Base-by-base conservation (phyloP, 768 basidiomycete species). In the Lyophyllum semitale region DNA sequence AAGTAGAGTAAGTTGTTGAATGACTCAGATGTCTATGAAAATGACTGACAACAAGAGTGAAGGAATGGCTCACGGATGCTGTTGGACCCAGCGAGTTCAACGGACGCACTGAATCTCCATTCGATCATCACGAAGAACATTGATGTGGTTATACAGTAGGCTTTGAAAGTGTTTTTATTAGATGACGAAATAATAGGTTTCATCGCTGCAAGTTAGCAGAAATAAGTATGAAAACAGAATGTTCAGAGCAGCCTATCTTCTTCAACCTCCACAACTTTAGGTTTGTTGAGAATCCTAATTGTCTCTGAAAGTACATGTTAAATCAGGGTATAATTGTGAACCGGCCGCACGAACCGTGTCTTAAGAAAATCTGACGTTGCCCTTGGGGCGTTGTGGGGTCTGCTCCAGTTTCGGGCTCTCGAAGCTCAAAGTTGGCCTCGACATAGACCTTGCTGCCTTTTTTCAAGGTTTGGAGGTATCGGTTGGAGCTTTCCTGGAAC, bases 381-480 rank as follows among this genome's bases (percentile, higher is more conserved):
- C 85, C 88, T 51, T 84, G 78, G 27, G 86, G 82, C 0, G 88
- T 82, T 47, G 79, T 71, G 2, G 89, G 77, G 48, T 91, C 89
- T 12, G 89, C 83, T 35, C 73, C 77, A 6, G 78, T 69, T 37
- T 88, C 87, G 8, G 91, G 82, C 55, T 93, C 89, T 35, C 86
- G 82, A 22, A 93, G 69, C 68, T 93, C 91, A 57, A 81, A 93
- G 60, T 75, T 78, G 26, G 91, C 86, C 68, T 95, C 93, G 32
- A 91, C 91, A 57, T 85, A 93, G 17, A 95, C 92, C 54, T 76
- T 84, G 46, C 81, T 73, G 5, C 93, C 93, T 59, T 89, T 90
- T 62, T 71, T 79, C 37, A 95, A 67, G 40, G 72, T 83, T 55
- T 73, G 77, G 32, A 95, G 81, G 63, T 81, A 91, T 55, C 75